A percentile compares a stretch with the other conserved stretches of the same genome.
Conservation (phyloP, 805 yeast genomes). For the Ogataea wickerhamii region DNA sequence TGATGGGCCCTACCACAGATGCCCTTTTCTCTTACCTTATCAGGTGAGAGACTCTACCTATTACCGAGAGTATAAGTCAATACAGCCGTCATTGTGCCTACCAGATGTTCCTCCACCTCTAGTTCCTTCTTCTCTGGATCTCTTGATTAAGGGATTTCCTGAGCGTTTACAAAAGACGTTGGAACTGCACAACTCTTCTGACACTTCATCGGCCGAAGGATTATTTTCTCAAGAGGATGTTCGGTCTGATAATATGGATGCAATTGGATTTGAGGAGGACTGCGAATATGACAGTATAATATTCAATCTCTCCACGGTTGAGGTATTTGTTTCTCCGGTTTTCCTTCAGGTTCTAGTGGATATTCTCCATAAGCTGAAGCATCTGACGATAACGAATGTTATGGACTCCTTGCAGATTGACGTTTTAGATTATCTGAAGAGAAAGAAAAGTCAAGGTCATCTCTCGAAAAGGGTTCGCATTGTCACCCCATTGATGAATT, state of each 20-base stretch:
- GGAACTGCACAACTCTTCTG: constrained; percentile 8
- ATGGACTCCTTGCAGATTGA: constrained; percentile 66
- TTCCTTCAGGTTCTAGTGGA: constrained; percentile 17
- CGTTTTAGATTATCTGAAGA: constrained; percentile 42
- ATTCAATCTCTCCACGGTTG: constrained; percentile 50
- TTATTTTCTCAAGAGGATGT: neutral
- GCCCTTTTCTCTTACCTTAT: constrained; percentile 63
- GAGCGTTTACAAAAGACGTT: constrained; percentile 15
- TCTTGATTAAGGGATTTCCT: constrained; percentile 36
- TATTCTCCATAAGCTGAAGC: constrained; percentile 37
- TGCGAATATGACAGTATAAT: constrained; percentile 54
- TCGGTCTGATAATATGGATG: neutral
- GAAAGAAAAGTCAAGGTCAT: constrained; percentile 19
- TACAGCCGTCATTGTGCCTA: constrained; percentile 57
- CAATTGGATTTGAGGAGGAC: constrained; percentile 32
- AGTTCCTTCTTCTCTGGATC: constrained; percentile 44
- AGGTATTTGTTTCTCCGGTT: constrained; percentile 44
- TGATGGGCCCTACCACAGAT: constrained; percentile 82
- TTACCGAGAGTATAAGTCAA: constrained; percentile 45
- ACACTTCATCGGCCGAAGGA: constrained; percentile 3
- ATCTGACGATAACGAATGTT: constrained; percentile 42
- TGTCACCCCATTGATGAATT: constrained; percentile 42
- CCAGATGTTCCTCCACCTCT: constrained; percentile 65
- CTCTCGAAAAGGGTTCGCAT: constrained; percentile 44
- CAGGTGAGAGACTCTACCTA: constrained; percentile 46